Evolutionary conservation across 2,329 filamentous ascomycete genomes (phyloP).

Genomic region (Venturiaceae sp.): DNA sequence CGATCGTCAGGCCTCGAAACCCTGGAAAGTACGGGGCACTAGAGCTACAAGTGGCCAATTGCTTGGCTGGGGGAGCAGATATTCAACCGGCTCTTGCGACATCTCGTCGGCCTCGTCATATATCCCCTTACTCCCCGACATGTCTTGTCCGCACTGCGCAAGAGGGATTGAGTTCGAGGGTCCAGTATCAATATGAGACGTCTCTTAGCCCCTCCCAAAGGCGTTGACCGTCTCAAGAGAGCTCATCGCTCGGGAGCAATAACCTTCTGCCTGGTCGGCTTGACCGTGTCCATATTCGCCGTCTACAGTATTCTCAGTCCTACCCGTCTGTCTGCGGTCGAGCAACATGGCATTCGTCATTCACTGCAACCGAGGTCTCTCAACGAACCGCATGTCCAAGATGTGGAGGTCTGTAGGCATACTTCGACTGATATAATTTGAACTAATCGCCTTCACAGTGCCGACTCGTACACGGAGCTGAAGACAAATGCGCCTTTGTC

Average conservation of each 20-base stretch:
- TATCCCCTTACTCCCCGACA: neutral
- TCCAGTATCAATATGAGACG: neutral
- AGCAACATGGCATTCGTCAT: neutral
- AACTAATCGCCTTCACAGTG: conserved; percentile 43
- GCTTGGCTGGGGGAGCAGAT: too few species aligned
- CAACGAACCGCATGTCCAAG: neutral
- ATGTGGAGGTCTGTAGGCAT: conserved; percentile 1
- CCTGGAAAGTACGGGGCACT: too few species aligned
- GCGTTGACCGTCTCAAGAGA: neutral
- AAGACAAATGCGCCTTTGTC: conserved; percentile 82
- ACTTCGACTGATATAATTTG: neutral
- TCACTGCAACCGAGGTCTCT: neutral
- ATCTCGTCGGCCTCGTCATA: neutral
- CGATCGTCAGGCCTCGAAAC: too few species aligned
- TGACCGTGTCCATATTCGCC: neutral
- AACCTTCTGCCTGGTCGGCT: neutral
- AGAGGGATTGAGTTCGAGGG: neutral
- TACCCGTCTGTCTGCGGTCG: neutral
- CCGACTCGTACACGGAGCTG: conserved; percentile 63
- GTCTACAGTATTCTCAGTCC: conserved; percentile 3
- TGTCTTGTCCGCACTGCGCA: neutral
- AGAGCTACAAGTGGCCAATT: too few species aligned
- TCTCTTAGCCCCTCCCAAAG: neutral
- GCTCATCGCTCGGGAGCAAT: neutral
- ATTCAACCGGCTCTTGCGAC: neutral